Base-by-base conservation (phyloP, 768 basidiomycete species). In the Gautieria morchelliformis region DNA sequence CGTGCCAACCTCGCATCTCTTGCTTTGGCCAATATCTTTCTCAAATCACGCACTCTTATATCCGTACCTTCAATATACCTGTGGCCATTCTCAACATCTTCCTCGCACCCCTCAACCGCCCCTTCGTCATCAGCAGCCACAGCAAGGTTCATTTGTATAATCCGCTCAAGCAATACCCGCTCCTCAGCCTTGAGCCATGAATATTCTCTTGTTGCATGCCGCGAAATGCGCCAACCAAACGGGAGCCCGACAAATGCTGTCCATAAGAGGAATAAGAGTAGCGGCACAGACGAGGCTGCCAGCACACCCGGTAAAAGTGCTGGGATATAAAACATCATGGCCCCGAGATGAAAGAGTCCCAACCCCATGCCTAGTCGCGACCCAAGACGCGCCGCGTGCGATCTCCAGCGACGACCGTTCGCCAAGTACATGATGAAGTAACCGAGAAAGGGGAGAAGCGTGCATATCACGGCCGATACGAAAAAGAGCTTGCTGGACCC, bases 51-150 rank as follows among this genome's bases (percentile, higher is more conserved):
- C 33, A 57, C 56, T 15, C 56, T 47, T 14, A 57, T 57, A 37
- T 57, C 56, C 15, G 56, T 57, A n/a, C 56, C 56, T n/a, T 57
- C 45, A 37, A 57, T 57, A 49, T 57, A 57, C 12, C 42, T 57
- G 35, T 48, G 50, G 2, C 56, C 56, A 50, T 40, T 50, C 41
- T 55, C 53, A 10, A 44, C 45, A 41, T 57, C 56, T 4, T 57
- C 56, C 5, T 47, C 30, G 11, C 37, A 27, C 22, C 22, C 14
- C 41, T 19, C 45, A 20, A 35, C 30, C 24, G n/a, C 33, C n/a
- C 5, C 27, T 7, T 48, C 56, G 24, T 24, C 35, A 37, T 20
- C 45, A n/a, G 17, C 46, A 15, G 37, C 56, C 15, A 57, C 45
- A 11, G 22, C 56, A 15, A 57, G 35, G 37, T 57, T 57, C 4